Conservation (phyloP, 345 rosid species). For the Psidium guajava region DNA sequence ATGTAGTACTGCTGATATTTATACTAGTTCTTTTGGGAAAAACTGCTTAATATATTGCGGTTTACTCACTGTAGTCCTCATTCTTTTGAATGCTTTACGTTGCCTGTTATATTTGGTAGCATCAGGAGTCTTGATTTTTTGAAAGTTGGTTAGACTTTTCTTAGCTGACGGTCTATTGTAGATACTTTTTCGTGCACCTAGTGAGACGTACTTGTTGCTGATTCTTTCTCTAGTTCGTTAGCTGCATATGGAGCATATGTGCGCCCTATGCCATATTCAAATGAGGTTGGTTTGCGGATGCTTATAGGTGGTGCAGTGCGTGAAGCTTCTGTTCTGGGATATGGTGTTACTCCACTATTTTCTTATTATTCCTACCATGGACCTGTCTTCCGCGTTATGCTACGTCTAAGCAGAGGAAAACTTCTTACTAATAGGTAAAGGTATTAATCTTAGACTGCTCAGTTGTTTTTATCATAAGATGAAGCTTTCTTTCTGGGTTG, state of each 20-base stretch:
- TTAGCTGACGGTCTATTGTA: not conserved
- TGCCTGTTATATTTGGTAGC: not conserved
- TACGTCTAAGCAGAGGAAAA: slow-evolving; percentile 51
- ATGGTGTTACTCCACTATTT: slow-evolving; percentile 59
- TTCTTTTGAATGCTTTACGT: not conserved
- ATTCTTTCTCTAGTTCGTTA: slow-evolving; percentile 42
- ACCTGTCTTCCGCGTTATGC: slow-evolving; percentile 72
- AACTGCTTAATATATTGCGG: not conserved
- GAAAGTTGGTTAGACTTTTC: not conserved
- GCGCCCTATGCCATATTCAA: slow-evolving; percentile 80
- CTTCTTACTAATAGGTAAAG: slow-evolving; percentile 44
- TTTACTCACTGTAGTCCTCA: not conserved
- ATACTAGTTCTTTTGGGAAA: not conserved
- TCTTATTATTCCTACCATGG: slow-evolving; percentile 84
- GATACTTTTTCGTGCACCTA: not conserved
- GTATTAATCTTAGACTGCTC: not conserved
- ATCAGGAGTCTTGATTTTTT: not conserved
- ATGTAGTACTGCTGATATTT: not conserved
- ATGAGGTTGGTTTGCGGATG: slow-evolving; percentile 83
- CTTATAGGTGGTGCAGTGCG: slow-evolving; percentile 88
- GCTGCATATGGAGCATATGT: slow-evolving; percentile 83
- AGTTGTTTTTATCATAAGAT: not conserved
- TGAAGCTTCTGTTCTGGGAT: slow-evolving; percentile 83
- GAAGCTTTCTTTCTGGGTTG: not conserved
- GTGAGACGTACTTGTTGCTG: not conserved